Base-by-base conservation (phyloP, 2,329 filamentous ascomycete species). In the Claviceps sp. region DNA sequence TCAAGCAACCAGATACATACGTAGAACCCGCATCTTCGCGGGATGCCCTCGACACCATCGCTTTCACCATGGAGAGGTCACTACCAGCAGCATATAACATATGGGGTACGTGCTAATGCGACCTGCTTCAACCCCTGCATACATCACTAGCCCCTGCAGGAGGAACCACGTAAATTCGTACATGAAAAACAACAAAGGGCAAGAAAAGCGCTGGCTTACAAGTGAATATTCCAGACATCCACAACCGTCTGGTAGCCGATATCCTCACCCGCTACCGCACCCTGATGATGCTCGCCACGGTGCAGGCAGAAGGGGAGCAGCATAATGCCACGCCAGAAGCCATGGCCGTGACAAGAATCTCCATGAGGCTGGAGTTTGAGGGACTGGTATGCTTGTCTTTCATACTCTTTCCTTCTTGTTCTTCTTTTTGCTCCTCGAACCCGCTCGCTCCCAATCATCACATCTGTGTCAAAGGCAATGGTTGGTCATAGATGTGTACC, bases 301-400 rank as follows among this genome's bases (percentile, higher is more conserved):
- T 69, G 41, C 70, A 72, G 41, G 69, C 67, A 18, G 65, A 69
- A 24, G 67, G 62, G 47, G 69, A 70, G 52, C 61, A 63, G 38
- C 64, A 63, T 55, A 68, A 65, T 52, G 65, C 66, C 54, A 69
- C 67, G 52, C 69, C 70, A 0, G 66, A 71, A 50, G 63, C 67
- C 54, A 68, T 71, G 53, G 67, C 70, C 48, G 70, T 72, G 34
- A 64, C 67, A 4, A 67, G 69, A 44, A 67, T 73, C 34, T 68
- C 69, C 40, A 71, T 72, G 63, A 69, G 70, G 60, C 68, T 70
- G 58, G 70, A 72, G 50, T 73, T 73, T 48, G 70, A 73, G 52
- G 68, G 68, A 3, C 58, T 73, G 16, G 70, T 72, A 53, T 30
- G 61, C 52, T 40, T 0, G 22, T 20, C 11, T 18, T 36, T 36